Conservation (phyloP, 345 rosid genomes). For the Carallia pectinifolia region DNA sequence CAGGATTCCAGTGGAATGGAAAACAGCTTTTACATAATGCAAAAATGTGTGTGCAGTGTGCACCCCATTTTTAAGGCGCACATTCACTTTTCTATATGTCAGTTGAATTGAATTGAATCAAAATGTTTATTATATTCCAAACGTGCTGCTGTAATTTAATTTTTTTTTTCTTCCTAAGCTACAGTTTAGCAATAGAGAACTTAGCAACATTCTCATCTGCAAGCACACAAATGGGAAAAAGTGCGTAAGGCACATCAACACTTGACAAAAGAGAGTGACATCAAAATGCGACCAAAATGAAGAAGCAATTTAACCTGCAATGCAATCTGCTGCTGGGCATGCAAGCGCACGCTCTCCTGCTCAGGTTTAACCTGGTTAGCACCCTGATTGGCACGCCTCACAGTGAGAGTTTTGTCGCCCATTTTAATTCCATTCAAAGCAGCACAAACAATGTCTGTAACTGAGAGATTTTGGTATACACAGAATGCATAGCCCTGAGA, state of each 20-base stretch:
- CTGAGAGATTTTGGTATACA: slow-evolving; percentile 90
- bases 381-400: slow-evolving; percentile 92
- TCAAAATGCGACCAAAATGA: neutral
- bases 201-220: no score
- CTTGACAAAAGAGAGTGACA: neutral
- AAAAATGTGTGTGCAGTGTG: no score
- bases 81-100: no score
- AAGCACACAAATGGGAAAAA: no score
- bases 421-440: slow-evolving; percentile 95
- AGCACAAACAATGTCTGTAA: slow-evolving; percentile 93
- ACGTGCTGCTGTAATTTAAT: no score
- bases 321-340: slow-evolving; percentile 97
- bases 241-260: neutral
- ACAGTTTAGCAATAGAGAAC: no score
- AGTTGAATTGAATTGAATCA: no score
- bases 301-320: slow-evolving; percentile 56
- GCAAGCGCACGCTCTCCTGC: slow-evolving; percentile 80
- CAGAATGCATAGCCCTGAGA: slow-evolving; percentile 94
- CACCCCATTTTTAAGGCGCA: no score
- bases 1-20: no score
- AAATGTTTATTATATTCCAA: no score
- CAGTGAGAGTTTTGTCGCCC: slow-evolving; percentile 97
- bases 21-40: no score
- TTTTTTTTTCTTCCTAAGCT: no score
- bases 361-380: slow-evolving; percentile 87